Percentiles rank a stretch among this genome's conserved stretches.
Conservation (phyloP, 495 filamentous ascomycete genomes). For the Lichina pygmaea region DNA sequence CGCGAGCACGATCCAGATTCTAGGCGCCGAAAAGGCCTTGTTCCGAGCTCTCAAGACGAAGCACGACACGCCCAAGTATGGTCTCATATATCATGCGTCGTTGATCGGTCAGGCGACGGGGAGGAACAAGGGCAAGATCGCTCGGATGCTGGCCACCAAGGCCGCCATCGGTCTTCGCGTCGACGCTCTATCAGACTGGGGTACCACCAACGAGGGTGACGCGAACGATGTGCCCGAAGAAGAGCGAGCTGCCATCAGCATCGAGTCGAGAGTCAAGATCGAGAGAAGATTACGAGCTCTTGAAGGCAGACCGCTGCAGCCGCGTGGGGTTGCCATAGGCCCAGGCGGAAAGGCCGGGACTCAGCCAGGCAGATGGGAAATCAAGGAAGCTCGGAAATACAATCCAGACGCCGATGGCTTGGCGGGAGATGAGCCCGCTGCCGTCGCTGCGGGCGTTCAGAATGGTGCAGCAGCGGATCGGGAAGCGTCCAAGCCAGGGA, state of each 20-base stretch:
- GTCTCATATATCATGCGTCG: conserved; percentile 94
- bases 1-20: conserved; percentile 86
- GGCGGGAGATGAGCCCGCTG: conserved; percentile 36
- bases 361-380: conserved; percentile 54
- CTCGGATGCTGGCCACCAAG: conserved; percentile 82
- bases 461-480: conserved; percentile 12
- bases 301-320: conserved; percentile 71
- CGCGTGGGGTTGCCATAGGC: conserved; percentile 45
- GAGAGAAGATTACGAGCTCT: conserved; percentile 63
- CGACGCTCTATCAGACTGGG: conserved; percentile 68
- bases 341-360: conserved; percentile 33
- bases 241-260: conserved; percentile 52
- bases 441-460: conserved; percentile 9
- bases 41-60: conserved; percentile 98
- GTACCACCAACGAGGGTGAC: conserved; percentile 25
- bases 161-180: conserved; percentile 78
- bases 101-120: conserved; percentile 89
- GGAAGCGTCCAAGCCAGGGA: conserved; percentile 23
- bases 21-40: conserved; percentile 94
- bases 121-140: conserved; percentile 98
- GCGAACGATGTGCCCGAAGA: conserved; percentile 58
- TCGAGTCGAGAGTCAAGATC: conserved; percentile 44
- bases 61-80: conserved; percentile 97
- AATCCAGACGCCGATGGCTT: conserved; percentile 83
- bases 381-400: conserved; percentile 90